Evolutionary conservation across 208 protist genomes (phyloP).

Genomic region (Crithidia sp.): DNA sequence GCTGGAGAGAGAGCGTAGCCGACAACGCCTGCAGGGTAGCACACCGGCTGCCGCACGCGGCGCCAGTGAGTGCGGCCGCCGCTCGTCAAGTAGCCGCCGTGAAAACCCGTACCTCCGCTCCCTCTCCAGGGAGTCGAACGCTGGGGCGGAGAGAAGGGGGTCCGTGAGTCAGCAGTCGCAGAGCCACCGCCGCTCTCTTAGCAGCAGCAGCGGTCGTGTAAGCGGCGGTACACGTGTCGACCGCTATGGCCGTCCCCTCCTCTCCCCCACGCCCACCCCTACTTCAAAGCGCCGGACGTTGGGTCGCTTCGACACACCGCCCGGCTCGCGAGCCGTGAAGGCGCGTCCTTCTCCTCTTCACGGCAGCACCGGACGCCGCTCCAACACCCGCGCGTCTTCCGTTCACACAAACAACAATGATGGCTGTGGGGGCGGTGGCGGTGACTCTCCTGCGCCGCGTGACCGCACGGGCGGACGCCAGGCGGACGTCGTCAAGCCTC

Average conservation of each 20-base stretch:
- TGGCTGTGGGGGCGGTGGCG: slow-evolving; percentile 25
- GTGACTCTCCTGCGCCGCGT: slow-evolving; percentile 60
- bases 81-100: slow-evolving; percentile 3
- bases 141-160: neutral
- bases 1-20: slow-evolving; percentile 30
- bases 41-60: neutral
- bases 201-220: neutral
- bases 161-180: neutral
- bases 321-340: neutral
- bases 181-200: slow-evolving; percentile 5
- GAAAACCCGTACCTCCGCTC: slow-evolving; percentile 39
- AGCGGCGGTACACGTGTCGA: neutral
- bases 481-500: slow-evolving; percentile 7
- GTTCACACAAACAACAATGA: neutral
- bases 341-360: neutral
- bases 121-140: slow-evolving; percentile 24
- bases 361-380: neutral
- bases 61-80: slow-evolving; percentile 2
- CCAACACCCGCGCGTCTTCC: slow-evolving; percentile 1
- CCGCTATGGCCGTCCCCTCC: slow-evolving; percentile 16
- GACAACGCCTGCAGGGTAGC: slow-evolving; percentile 11
- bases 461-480: slow-evolving; percentile 56
- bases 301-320: slow-evolving; percentile 53
- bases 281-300: slow-evolving; percentile 3
- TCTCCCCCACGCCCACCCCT: slow-evolving; percentile 34